Percentiles rank a stretch among this genome's conserved stretches.
Evolutionary conservation across 2,329 filamentous ascomycete genomes (phyloP).

Genomic region (Chaetothyriales sp.): DNA sequence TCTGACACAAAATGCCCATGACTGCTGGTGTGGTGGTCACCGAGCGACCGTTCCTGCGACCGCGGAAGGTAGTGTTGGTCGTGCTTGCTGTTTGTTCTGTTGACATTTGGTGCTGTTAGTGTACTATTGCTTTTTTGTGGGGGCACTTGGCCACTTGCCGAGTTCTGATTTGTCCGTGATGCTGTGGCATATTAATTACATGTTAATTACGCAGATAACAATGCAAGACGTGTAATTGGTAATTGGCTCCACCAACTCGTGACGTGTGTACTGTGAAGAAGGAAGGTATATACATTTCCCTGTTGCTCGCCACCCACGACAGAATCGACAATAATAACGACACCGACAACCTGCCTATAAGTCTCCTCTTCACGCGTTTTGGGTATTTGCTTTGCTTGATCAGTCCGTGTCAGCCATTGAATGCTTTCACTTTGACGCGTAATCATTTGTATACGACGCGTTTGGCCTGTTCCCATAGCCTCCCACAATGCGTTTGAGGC

Average conservation of each 20-base stretch:
- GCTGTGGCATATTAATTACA: too few relatives aligned
- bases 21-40: neutral
- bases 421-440: neutral
- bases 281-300: neutral
- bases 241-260: neutral
- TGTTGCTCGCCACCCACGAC: neutral
- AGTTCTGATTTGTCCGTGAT: neutral
- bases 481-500: constrained; percentile 15
- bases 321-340: neutral
- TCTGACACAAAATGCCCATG: too few relatives aligned
- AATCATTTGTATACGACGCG: neutral
- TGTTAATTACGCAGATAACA: neutral
- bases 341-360: neutral
- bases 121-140: neutral
- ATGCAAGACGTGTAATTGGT: neutral
- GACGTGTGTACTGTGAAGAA: too few relatives aligned
- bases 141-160: neutral
- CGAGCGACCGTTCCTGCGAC: neutral
- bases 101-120: neutral
- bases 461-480: neutral
- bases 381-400: neutral
- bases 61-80: neutral
- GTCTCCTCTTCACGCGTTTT: neutral
- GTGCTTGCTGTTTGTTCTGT: neutral
- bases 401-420: neutral